Evolutionary conservation across 495 filamentous ascomycete genomes (phyloP).

Genomic region (Daldinia childiae): DNA sequence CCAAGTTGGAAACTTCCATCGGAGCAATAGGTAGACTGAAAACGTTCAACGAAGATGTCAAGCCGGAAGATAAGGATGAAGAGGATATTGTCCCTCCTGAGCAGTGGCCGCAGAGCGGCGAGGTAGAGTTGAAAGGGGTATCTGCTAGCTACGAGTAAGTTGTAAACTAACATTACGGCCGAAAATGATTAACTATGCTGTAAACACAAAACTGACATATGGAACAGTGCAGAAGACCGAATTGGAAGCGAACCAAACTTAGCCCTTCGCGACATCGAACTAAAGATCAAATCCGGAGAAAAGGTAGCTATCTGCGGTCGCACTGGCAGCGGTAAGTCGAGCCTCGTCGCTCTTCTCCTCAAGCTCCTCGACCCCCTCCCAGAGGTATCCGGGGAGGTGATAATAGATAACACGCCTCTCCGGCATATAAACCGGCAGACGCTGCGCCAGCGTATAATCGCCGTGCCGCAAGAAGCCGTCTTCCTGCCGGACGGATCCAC

Average conservation of each 20-base stretch:
- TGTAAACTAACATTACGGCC: background rate
- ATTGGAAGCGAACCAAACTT: background rate
- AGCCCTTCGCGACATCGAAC: background rate
- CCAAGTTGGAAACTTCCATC: background rate
- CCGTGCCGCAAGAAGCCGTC: background rate
- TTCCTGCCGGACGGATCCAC: background rate
- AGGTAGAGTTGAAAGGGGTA: background rate
- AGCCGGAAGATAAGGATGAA: background rate
- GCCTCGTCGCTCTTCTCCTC: background rate
- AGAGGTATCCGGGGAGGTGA: background rate
- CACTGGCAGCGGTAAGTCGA: background rate
- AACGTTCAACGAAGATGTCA: background rate
- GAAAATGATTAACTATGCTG: background rate
- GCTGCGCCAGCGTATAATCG: background rate
- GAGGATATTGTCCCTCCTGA: background rate
- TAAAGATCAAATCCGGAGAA: background rate
- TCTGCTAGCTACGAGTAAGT: background rate
- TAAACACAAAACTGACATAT: background rate
- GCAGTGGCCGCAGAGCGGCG: background rate
- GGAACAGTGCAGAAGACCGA: background rate
- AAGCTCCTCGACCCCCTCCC: background rate
- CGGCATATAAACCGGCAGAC: background rate
- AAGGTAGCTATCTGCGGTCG: background rate
- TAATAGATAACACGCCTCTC: slow-evolving; percentile 1
- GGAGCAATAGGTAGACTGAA: background rate